phyloP scores from a whole-genome alignment of 2,329 filamentous ascomycete species.

The Didymella sp. region DNA sequence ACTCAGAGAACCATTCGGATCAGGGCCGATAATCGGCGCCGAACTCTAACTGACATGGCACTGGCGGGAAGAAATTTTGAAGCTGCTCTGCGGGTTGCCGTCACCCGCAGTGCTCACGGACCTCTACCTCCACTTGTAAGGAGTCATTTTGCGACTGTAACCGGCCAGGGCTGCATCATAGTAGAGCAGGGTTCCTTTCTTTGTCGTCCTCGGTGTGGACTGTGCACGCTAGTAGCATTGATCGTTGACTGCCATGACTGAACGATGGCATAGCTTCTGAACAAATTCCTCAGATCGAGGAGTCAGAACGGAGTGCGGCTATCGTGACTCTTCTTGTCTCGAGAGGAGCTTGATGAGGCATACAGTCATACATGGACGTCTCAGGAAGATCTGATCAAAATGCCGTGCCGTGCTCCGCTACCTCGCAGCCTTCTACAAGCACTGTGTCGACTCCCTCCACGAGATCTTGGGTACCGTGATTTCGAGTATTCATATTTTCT shows the following conservation, averaged over 20 bases:
- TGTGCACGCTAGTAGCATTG: conserved; percentile 17
- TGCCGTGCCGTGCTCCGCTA: background rate
- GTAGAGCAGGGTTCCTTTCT: conserved; percentile 14
- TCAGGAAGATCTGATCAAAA: background rate
- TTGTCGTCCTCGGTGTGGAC: conserved; percentile 5
- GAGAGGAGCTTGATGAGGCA: background rate
- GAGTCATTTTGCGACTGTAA: conserved; percentile 21
- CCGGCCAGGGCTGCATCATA: conserved; percentile 15
- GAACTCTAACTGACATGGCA: conserved; percentile 27
- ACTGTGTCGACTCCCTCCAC: background rate
- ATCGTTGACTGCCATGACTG: conserved; percentile 11
- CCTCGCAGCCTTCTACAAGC: background rate
- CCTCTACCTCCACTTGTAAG: conserved; percentile 10
- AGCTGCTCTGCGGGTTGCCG: conserved; percentile 17
- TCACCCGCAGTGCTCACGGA: conserved; percentile 18
- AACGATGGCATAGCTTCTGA: conserved; percentile 12
- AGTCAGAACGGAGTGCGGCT: conserved; percentile 11
- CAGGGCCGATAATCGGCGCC: conserved; percentile 31
- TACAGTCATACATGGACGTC: background rate
- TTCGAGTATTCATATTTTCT: conserved; percentile 37
- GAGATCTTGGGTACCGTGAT: background rate
- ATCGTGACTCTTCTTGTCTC: background rate
- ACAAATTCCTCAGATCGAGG: conserved; percentile 18
- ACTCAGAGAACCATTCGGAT: conserved; percentile 9
- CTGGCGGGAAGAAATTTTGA: conserved; percentile 36